Evolutionary conservation across 1,284 basidiomycete genomes (phyloP), one percentile per base, ranked within the genome.

Genomic region (Porogramme epimiltina): DNA sequence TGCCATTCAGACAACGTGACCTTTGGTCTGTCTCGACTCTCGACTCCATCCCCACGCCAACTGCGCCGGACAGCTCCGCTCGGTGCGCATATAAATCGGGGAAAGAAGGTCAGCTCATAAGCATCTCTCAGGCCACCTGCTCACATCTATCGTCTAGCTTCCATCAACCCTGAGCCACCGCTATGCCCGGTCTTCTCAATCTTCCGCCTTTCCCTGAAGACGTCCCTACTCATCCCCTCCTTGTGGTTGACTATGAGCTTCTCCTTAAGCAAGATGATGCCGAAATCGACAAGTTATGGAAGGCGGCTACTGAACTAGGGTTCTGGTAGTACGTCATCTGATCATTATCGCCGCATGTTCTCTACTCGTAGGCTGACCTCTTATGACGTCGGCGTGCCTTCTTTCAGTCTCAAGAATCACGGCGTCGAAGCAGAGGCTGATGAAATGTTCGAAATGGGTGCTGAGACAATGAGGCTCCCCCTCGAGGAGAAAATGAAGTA

Each of bases 401-500:
- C 4, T 23, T 3, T 4, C 20, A 69, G 69, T 47, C 45, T 70
- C 42, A 70, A 72, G 60, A 73, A 74, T 51, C 70, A 72, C 48
- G 70, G 67, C 1, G 65, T 61, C 10, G 70, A 73, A 11, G 61
- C 47, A 10, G 64, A 68, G 26, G 68, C 66, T 13, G 55, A 68
- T 26, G 55, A 59, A 19, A 72, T 73, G 68, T 72, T 73, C 48
- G 64, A 65, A 6, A 67, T 73, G 65, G 73, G 72, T 10, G 61
- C 65, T 11, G 66, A 68, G 53, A 72, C 70, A 0, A 71, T 73
- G 65, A 44, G 47, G 0, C 63, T 74, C 1, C 68, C 71, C 0
- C 49, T 69, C 3, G 68, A 68, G n/a, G 72, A 73, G 52, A 70
- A 74, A 52, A 64, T 72, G 62, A 61, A 66, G 52, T 74, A 63